Evolutionary conservation across 2,329 filamentous ascomycete genomes (phyloP).

Genomic region (Xylaria hypoxylon): DNA sequence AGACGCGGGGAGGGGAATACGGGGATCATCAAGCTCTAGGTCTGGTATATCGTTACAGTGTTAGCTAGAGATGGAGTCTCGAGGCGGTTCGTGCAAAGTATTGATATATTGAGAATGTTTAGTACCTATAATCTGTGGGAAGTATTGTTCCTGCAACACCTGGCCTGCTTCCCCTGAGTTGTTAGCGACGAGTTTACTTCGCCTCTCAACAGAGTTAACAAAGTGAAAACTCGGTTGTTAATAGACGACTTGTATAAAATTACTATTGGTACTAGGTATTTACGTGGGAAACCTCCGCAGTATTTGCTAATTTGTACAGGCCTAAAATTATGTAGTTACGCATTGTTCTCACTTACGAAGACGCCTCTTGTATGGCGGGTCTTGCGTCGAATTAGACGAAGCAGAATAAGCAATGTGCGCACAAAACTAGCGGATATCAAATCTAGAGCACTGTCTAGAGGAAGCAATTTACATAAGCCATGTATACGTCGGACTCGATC

Average conservation of each 20-base stretch:
- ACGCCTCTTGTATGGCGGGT: background rate
- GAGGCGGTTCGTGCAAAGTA: background rate
- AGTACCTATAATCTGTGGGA: background rate
- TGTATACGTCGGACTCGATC: constrained; percentile 2
- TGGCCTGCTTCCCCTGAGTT: background rate
- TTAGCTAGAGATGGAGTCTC: background rate
- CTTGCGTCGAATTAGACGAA: background rate
- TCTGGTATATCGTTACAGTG: background rate
- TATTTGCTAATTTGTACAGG: background rate
- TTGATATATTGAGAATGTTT: background rate
- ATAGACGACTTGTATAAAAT: background rate
- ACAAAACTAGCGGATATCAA: background rate
- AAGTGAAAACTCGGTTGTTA: background rate
- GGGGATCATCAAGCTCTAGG: background rate
- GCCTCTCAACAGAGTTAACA: background rate
- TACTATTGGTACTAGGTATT: too few species aligned
- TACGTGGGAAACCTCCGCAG: background rate
- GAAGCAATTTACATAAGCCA: background rate
- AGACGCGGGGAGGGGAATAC: background rate
- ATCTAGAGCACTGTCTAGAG: background rate
- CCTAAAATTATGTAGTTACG: background rate
- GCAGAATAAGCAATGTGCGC: too few species aligned
- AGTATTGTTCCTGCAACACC: background rate
- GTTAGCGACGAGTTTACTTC: too few species aligned
- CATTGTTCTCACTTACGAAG: too few species aligned